A percentile compares a stretch with the other conserved stretches of the same genome.
phyloP scores from a whole-genome alignment of 805 yeast genomes.

The Suhomyces pyralidae region DNA sequence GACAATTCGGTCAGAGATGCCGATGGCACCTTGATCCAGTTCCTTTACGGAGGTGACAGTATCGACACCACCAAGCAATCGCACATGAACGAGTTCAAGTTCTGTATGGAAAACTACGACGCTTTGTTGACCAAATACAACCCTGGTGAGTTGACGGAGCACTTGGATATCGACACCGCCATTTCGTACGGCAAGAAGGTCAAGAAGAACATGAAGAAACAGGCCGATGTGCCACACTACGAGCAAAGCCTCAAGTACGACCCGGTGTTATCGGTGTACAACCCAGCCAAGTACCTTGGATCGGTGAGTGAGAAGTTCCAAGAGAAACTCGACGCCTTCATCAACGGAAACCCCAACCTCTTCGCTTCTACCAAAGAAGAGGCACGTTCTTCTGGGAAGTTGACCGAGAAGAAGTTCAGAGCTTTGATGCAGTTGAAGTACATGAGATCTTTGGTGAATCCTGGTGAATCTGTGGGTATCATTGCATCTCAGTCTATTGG shows the following conservation, averaged over 20 bases:
- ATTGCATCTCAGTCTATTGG: conserved; percentile 98
- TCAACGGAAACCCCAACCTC: conserved; percentile 51
- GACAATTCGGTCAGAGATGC: conserved; percentile 95
- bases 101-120: conserved; percentile 88
- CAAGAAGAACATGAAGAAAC: conserved; percentile 67
- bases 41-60: conserved; percentile 97
- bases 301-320: conserved; percentile 90
- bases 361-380: conserved; percentile 57
- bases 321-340: conserved; percentile 68
- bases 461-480: conserved; percentile 98
- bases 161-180: conserved; percentile 84
- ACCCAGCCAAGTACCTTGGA: conserved; percentile 89
- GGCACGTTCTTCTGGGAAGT: conserved; percentile 42
- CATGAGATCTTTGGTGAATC: conserved; percentile 91
- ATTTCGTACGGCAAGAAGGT: conserved; percentile 76
- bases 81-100: conserved; percentile 87
- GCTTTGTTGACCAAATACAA: conserved; percentile 82
- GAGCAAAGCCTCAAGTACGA: conserved; percentile 67
- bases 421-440: conserved; percentile 97
- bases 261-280: conserved; percentile 81
- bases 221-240: conserved; percentile 59
- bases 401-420: conserved; percentile 80
- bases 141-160: conserved; percentile 68
- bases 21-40: conserved; percentile 91
- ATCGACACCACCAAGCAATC: conserved; percentile 93